phyloP scores from a whole-genome alignment of 2,329 filamentous ascomycete genomes.

The Colletotrichum limetticola region DNA sequence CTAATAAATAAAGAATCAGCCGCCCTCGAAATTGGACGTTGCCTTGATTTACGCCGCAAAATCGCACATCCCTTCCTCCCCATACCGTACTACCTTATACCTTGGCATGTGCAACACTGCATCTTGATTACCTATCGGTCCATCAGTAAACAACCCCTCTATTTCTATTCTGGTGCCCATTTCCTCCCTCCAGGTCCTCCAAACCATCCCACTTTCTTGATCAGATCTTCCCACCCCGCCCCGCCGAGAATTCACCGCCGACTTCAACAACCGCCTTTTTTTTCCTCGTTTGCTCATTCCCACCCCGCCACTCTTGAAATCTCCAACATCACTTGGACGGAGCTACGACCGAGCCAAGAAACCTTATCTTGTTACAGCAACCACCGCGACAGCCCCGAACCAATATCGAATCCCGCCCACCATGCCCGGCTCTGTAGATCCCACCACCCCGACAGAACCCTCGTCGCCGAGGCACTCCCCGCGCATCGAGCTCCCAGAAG shows the following conservation, averaged over 20 bases:
- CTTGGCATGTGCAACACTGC: conserved; percentile 20
- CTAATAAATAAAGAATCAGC: conserved; percentile 1
- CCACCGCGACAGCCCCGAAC: neutral
- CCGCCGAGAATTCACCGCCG: conserved; percentile 25
- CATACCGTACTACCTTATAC: neutral
- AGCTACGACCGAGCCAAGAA: neutral
- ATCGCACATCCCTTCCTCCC: neutral
- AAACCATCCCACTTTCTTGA: conserved; percentile 2
- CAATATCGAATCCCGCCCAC: conserved; percentile 27
- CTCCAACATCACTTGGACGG: neutral
- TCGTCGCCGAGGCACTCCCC: conserved; percentile 39
- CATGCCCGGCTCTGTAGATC: conserved; percentile 55
- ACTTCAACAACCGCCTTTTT: neutral
- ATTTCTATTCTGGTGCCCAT: neutral
- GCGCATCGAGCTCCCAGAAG: conserved; percentile 62
- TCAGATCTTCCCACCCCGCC: conserved; percentile 1
- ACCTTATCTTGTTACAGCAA: neutral
- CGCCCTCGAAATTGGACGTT: neutral
- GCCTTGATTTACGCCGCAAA: neutral
- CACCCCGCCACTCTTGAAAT: conserved; percentile 1
- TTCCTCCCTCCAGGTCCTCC: neutral
- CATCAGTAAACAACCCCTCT: conserved; percentile 13
- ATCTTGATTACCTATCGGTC: neutral
- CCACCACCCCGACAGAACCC: conserved; percentile 46
- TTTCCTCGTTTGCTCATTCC: neutral